Percentiles rank a stretch among this genome's conserved stretches.
These are phyloP conservation scores for Rhodotorula sp. DNA, from an alignment of 1,284 basidiomycete species.

Conservation along the genomic window DNA sequence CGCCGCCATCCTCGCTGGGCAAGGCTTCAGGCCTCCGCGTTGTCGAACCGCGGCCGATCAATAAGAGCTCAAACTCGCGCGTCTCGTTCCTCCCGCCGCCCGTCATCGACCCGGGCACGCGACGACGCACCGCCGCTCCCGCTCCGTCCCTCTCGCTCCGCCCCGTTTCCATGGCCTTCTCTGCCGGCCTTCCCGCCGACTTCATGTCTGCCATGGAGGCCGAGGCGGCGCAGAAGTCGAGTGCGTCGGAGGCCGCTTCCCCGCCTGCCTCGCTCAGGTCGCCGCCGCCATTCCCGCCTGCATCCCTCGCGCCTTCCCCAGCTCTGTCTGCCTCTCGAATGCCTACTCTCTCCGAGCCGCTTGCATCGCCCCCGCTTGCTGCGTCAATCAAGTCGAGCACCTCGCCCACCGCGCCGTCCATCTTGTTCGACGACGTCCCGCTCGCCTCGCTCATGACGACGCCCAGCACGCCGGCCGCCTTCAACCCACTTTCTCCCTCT, in stretches of 20 bases:
- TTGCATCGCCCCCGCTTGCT: conserved; percentile 17
- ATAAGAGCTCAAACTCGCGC: conserved; percentile 1
- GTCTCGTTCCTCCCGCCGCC: conserved; percentile 24
- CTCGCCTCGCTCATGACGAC: conserved; percentile 4
- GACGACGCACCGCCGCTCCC: background rate
- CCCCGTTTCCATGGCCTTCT: conserved; percentile 43
- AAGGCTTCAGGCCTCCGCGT: background rate
- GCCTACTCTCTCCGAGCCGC: background rate
- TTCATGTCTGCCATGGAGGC: conserved; percentile 18
- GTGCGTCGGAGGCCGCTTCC: background rate
- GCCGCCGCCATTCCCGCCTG: background rate
- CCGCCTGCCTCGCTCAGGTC: background rate
- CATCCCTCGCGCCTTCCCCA: background rate
- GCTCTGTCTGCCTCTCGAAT: background rate
- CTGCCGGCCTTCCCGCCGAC: conserved; percentile 33
- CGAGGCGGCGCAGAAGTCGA: background rate
- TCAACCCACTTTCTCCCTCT: background rate
- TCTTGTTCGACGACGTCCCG: conserved; percentile 20
- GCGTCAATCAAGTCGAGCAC: conserved; percentile 16
- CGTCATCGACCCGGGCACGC: conserved; percentile 3
- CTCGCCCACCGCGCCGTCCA: conserved; percentile 5
- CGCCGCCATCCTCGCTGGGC: conserved; percentile 8
- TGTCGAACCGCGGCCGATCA: background rate
- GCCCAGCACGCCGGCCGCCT: conserved; percentile 24
- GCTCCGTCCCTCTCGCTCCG: conserved; percentile 38